Evolutionary conservation across 129 eudicot species (phyloP), one percentile per base, ranked within the genome.

Genomic region (Gnaphalium uliginosum): DNA sequence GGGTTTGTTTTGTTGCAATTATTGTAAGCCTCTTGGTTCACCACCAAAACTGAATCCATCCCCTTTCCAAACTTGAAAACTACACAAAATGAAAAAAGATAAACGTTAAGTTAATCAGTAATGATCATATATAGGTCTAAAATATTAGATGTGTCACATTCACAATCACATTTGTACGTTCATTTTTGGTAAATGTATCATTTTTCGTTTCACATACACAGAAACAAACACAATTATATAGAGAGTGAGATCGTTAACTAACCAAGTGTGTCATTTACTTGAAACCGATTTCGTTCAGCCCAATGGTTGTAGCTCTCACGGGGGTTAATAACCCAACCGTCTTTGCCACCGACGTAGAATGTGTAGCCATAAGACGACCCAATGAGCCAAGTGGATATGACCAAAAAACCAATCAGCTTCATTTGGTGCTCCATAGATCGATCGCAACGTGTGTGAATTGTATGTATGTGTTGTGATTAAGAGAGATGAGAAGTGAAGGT

Each of bases 31-130:
- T 86, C 81, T 81, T 71, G 65, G 69, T 39, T 62, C 15, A 91
- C 97, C 14, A 80, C 78, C 65, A 88, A 73, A n/a, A 91, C 92
- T 19, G 97, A 84, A 66, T 91, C 89, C 30, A 64, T 9, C 39
- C 93, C 92, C 67, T 85, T 68, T 59, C 79, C 68, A 76, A 84
- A 91, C 83, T 86, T 86, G 83, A 91, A 91, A 35, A 86, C 95
- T 91, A 74, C 81, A 76, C 24, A 57, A 22, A 41, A 5, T 58
- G 9, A 46, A 62, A 43, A 5, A 37, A 23, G 22, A 74, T 0
- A 53, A 2, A 35, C n/a, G 17, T 53, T 10, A 33, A 48, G 48
- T 7, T 35, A 0, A 32, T 4, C 35, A 32, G 10, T 35, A 35
- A 35, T 35, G 41, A 6, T n/a, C n/a, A n/a, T 35, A 35, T 35